Percentiles rank a stretch among this genome's conserved stretches.
Conservation (phyloP, 179 eudicot genomes). For the Beta macrorhiza region DNA sequence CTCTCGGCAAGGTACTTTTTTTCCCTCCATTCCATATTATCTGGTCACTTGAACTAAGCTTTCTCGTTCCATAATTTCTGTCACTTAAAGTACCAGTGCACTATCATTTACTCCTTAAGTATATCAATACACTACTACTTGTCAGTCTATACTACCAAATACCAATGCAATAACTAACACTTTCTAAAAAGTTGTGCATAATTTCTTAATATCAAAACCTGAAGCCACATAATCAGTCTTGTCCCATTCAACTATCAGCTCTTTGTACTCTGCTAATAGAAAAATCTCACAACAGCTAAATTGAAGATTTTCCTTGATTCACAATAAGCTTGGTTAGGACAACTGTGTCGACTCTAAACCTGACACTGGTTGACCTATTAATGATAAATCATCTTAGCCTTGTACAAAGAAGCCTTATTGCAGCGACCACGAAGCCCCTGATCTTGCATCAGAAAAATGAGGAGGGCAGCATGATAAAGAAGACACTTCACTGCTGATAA, state of each 20-base stretch:
- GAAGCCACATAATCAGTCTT: neutral
- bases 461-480: neutral
- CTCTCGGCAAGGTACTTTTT: constrained; percentile 75
- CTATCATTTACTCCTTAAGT: neutral
- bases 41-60: neutral
- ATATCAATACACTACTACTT: too few species aligned
- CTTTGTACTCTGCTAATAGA: neutral
- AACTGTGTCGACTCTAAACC: neutral
- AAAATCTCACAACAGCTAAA: neutral
- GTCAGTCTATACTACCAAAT: too few species aligned
- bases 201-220: neutral
- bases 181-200: too few species aligned
- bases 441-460: neutral
- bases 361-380: neutral
- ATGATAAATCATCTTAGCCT: neutral
- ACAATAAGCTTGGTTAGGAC: too few species aligned
- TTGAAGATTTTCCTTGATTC: neutral
- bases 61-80: neutral
- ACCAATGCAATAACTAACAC: too few species aligned
- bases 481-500: neutral
- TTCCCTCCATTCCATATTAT: neutral
- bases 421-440: too few species aligned
- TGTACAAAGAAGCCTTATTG: neutral
- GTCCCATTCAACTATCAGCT: neutral
- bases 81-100: neutral